Conservation (phyloP, 108 stramenopile species). For the Pseudonitzschia delicatissima region DNA sequence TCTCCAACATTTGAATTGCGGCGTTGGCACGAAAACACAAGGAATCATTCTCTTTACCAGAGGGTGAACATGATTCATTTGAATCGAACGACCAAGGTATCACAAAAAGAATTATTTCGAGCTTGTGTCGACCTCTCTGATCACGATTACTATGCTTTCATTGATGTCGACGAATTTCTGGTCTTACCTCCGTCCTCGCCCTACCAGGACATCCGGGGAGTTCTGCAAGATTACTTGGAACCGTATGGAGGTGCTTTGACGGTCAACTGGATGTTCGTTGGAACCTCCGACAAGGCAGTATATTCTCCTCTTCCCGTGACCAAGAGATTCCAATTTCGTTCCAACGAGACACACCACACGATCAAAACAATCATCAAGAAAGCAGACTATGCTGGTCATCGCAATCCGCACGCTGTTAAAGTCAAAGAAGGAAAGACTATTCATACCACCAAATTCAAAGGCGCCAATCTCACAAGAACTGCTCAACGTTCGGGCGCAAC, state of each 20-base stretch:
- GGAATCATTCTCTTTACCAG: conserved; percentile 8
- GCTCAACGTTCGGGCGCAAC: no score
- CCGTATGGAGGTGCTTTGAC: conserved; percentile 33
- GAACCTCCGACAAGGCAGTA: conserved; percentile 25
- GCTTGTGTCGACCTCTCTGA: not conserved
- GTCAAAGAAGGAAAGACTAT: not conserved
- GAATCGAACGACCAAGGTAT: not conserved
- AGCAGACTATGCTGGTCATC: not conserved
- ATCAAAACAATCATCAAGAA: conserved; percentile 21
- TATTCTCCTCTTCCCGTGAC: conserved; percentile 53
- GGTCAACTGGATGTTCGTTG: conserved; percentile 52
- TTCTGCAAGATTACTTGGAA: conserved; percentile 37
- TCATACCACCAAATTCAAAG: conserved; percentile 9
- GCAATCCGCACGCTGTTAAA: conserved; percentile 15
- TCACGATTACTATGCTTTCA: conserved; percentile 11
- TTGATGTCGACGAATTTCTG: conserved; percentile 27
- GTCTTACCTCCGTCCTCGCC: not conserved
- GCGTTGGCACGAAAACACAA: conserved; percentile 13
- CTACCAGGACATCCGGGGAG: conserved; percentile 16
- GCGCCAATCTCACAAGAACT: not conserved
- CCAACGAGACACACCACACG: not conserved
- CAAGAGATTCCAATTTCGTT: conserved; percentile 50
- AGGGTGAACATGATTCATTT: conserved; percentile 1
- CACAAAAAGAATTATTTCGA: not conserved
- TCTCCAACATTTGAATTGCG: conserved; percentile 6